Percentiles rank a stretch among this genome's conserved stretches.
Evolutionary conservation across 2,329 filamentous ascomycete genomes (phyloP).

Genomic region (Pseudogymnoascus verrucosus): DNA sequence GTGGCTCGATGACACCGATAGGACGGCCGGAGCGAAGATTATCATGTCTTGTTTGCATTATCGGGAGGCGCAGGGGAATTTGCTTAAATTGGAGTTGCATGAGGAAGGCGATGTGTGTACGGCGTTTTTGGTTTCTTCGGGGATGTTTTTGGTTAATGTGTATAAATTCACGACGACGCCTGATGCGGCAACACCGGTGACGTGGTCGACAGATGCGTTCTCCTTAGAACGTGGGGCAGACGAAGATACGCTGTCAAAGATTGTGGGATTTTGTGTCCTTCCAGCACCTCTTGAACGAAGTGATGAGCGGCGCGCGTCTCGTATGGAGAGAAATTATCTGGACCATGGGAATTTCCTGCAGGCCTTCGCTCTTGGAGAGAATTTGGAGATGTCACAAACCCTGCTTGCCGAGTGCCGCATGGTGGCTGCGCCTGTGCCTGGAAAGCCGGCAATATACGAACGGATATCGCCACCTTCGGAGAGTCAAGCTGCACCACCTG

Average conservation of each 20-base stretch:
- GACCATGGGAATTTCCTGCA: background rate
- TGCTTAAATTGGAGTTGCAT: slow-evolving; percentile 33
- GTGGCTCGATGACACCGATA: slow-evolving; percentile 9
- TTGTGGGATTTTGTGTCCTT: background rate
- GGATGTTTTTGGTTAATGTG: slow-evolving; percentile 20
- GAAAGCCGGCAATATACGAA: slow-evolving; percentile 1
- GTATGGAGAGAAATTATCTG: background rate
- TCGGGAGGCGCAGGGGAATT: slow-evolving; percentile 31
- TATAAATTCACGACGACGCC: slow-evolving; percentile 20
- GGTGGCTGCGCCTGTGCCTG: background rate
- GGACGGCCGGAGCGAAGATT: slow-evolving; percentile 20
- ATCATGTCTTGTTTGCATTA: slow-evolving; percentile 40
- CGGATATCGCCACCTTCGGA: background rate
- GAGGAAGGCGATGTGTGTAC: slow-evolving; percentile 14
- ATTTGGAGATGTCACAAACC: background rate
- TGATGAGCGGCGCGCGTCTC: background rate
- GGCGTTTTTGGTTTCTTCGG: slow-evolving; percentile 20
- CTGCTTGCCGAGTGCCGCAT: background rate
- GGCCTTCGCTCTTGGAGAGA: background rate
- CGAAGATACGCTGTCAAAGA: background rate
- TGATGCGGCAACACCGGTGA: background rate
- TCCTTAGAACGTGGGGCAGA: background rate
- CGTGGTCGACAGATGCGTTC: background rate
- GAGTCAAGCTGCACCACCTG: background rate
- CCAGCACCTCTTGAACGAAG: background rate